These are phyloP conservation scores for Termitomyces sp. DNA, from an alignment of 768 basidiomycete species.

Conservation along the genomic window DNA sequence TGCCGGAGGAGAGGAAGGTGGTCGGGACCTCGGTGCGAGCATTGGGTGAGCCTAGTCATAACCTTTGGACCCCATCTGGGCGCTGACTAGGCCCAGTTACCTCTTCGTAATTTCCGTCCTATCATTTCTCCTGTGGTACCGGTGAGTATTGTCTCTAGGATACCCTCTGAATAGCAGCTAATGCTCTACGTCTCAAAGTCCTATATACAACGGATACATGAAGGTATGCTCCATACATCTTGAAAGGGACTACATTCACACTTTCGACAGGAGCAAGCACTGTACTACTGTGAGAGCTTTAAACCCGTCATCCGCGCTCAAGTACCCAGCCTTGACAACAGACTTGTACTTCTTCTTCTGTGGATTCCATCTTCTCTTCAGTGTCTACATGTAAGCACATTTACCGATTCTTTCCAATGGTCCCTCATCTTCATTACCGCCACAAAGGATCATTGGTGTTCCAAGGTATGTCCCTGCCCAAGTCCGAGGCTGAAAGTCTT, in stretches of 20 bases:
- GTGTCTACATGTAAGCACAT: constrained; percentile 78
- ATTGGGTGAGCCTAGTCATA: constrained; percentile 60
- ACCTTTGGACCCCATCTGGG: constrained; percentile 17
- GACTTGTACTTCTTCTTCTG: constrained; percentile 97
- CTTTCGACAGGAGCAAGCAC: constrained; percentile 73
- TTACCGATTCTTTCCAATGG: constrained; percentile 21
- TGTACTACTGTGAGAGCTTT: constrained; percentile 80
- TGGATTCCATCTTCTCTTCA: constrained; percentile 93
- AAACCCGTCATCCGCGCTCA: constrained; percentile 25
- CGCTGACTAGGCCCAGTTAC: constrained; percentile 52
- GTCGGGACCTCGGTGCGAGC: constrained; percentile 77
- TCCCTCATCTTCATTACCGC: constrained; percentile 26
- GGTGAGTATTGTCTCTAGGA: constrained; percentile 45
- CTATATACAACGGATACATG: constrained; percentile 97
- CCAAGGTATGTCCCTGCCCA: constrained; percentile 56
- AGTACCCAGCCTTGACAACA: constrained; percentile 35
- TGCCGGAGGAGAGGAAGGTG: constrained; percentile 72
- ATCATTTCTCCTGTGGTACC: constrained; percentile 95
- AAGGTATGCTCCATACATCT: constrained; percentile 55
- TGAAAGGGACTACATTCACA: constrained; percentile 18
- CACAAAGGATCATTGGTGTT: constrained; percentile 86
- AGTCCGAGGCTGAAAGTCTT: constrained; percentile 35
- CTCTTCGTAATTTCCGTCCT: constrained; percentile 70
- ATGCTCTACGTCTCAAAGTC: constrained; percentile 44
- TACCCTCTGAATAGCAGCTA: neutral